Conservation (phyloP, 1,139 yeast species). For the Hanseniaspora uvarum region DNA sequence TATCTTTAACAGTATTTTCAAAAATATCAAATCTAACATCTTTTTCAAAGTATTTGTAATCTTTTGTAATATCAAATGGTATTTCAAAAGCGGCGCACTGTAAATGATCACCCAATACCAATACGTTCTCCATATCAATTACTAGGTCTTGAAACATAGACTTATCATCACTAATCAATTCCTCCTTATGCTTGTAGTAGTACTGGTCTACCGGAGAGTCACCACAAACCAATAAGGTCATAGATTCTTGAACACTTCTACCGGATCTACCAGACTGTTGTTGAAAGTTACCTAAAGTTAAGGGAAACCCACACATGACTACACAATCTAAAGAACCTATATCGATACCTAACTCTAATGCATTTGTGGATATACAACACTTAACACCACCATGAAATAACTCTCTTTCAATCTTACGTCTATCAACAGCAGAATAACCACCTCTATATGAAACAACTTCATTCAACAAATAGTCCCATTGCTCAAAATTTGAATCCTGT, state of each 20-base stretch:
- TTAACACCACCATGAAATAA: constrained; percentile 79
- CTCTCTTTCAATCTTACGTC: constrained; percentile 75
- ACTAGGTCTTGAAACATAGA: constrained; percentile 42
- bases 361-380: constrained; percentile 90
- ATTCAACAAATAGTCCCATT: constrained; percentile 38
- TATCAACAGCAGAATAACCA: constrained; percentile 76
- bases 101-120: constrained; percentile 66
- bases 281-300: constrained; percentile 72
- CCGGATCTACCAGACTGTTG: constrained; percentile 98
- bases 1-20: constrained; percentile 8
- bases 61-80: constrained; percentile 48
- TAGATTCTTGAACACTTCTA: constrained; percentile 60
- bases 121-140: constrained; percentile 42
- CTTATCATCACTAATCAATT: constrained; percentile 40
- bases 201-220: constrained; percentile 80
- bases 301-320: constrained; percentile 82
- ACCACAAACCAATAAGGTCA: constrained; percentile 76
- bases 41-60: constrained; percentile 46
- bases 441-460: constrained; percentile 91
- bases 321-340: constrained; percentile 88
- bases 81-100: constrained; percentile 91
- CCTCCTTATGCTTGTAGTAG: constrained; percentile 60
- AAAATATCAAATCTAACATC: constrained; percentile 29
- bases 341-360: constrained; percentile 89
- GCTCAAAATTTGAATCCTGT: constrained; percentile 26